Conservation (phyloP, 176 grass and related monocot genomes). For the Bothriochloa decipiens region DNA sequence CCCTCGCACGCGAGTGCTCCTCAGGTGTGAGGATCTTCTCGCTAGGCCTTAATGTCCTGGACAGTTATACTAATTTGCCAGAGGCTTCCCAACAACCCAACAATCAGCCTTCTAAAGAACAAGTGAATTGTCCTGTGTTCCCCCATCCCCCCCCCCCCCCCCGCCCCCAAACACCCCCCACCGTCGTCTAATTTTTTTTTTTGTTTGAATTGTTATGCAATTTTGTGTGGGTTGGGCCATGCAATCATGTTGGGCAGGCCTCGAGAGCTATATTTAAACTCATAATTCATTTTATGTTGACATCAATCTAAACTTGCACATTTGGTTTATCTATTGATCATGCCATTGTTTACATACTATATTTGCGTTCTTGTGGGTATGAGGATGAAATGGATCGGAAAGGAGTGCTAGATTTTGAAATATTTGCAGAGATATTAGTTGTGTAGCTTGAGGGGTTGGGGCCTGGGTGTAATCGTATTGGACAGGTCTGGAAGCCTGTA, state of each 20-base stretch:
- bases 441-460: constrained; percentile 17
- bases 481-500: not conserved
- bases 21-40: not conserved
- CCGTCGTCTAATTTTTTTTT: not conserved
- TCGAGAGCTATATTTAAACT: constrained; percentile 10
- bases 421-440: not conserved
- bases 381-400: not conserved
- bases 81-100: not conserved
- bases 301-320: constrained; percentile 10
- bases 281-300: constrained; percentile 7
- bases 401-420: constrained; percentile 7
- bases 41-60: not conserved
- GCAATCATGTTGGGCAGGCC: not conserved
- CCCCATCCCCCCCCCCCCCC: not conserved
- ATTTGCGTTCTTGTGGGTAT: constrained; percentile 16
- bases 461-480: not conserved
- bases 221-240: constrained; percentile 11
- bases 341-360: not conserved
- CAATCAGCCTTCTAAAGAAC: not conserved
- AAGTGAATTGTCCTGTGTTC: not conserved
- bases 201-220: not conserved
- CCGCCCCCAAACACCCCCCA: too few relatives aligned
- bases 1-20: not conserved
- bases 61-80: not conserved
- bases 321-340: constrained; percentile 23